A percentile compares a stretch with the other conserved stretches of the same genome.
These are phyloP conservation scores for Penicillium crystallinum DNA, from an alignment of 495 filamentous ascomycete species.

Conservation along the genomic window DNA sequence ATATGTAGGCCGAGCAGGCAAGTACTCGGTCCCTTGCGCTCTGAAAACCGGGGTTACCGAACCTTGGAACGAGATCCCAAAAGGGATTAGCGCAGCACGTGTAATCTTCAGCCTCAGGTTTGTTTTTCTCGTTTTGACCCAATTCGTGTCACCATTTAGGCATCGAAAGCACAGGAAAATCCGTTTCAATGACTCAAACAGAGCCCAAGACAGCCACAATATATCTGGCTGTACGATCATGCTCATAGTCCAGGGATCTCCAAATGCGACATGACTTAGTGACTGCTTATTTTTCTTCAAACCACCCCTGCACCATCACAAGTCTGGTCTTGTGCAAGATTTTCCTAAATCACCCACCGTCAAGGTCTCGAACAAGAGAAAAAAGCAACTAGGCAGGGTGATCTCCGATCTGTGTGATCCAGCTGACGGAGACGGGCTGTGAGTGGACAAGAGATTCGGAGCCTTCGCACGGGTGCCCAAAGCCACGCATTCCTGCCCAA, in stretches of 20 bases:
- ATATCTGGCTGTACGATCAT: neutral
- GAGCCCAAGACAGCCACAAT: neutral
- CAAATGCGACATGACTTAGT: neutral
- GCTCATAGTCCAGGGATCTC: neutral
- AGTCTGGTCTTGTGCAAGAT: conserved; percentile 13
- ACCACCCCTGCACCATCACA: neutral
- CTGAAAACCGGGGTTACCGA: neutral
- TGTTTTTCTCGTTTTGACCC: neutral
- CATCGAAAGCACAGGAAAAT: neutral
- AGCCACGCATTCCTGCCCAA: conserved; percentile 44
- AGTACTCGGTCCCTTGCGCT: no score
- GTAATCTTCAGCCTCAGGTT: conserved; percentile 1
- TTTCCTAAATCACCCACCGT: neutral
- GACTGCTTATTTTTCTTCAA: conserved; percentile 5
- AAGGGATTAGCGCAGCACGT: conserved; percentile 18
- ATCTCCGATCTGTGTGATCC: conserved; percentile 16
- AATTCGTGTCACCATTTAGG: neutral
- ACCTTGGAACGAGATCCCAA: conserved; percentile 10
- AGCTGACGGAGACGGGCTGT: conserved; percentile 18
- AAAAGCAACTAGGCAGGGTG: conserved; percentile 3
- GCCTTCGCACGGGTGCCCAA: conserved; percentile 30
- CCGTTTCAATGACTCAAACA: neutral
- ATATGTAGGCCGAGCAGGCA: no score
- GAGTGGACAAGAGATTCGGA: conserved; percentile 14
- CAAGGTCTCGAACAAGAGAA: conserved; percentile 7